Conservation (phyloP, 208 protist species). For the Trichomonas vaginalis region DNA sequence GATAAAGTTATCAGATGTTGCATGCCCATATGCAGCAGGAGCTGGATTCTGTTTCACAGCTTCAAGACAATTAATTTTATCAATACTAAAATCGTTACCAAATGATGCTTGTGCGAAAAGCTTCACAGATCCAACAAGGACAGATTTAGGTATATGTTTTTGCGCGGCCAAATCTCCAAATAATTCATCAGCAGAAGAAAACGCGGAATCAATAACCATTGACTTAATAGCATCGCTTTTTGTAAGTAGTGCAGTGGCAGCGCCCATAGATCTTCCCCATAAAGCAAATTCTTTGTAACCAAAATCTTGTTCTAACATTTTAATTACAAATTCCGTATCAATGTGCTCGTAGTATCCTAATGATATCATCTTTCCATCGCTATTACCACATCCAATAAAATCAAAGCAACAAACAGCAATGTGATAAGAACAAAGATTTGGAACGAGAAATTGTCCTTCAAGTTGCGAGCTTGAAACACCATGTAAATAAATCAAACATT, state of each 20-base stretch:
- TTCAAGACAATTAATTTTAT: background rate
- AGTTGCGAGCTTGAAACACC: background rate
- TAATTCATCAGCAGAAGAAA: background rate
- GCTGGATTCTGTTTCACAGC: background rate
- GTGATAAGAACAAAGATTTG: background rate
- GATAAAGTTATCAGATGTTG: background rate
- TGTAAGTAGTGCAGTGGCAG: background rate
- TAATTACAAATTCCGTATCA: background rate
- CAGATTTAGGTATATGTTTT: background rate
- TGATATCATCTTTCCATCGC: background rate
- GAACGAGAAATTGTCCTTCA: background rate
- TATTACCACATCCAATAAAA: background rate
- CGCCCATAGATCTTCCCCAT: constrained; percentile 11
- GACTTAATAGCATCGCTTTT: background rate
- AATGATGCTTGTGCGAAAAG: background rate
- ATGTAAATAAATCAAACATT: background rate
- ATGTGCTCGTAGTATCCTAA: background rate
- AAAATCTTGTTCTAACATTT: background rate
- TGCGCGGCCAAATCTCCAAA: background rate
- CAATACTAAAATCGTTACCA: background rate
- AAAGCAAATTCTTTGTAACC: background rate
- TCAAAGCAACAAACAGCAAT: background rate
- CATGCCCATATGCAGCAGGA: background rate
- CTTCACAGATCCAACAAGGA: background rate
- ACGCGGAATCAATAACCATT: background rate